These are phyloP conservation scores for Mrakia gelida DNA, from an alignment of 768 basidiomycete species.

Conservation along the genomic window DNA sequence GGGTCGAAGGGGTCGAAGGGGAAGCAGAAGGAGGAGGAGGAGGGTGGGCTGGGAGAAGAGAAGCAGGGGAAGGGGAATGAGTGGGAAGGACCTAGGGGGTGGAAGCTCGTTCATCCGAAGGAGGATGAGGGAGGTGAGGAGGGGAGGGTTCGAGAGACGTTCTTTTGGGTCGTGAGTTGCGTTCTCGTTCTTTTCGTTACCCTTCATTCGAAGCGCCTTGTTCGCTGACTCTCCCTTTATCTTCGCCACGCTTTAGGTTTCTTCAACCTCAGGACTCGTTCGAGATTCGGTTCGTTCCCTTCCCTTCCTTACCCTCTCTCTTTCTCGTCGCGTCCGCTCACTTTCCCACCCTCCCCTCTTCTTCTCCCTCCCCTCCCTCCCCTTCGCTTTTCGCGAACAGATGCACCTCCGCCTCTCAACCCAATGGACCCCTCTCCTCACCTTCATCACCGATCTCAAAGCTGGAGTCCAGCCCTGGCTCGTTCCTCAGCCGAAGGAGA, in stretches of 20 bases:
- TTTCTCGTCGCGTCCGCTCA: not conserved
- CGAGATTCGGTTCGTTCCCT: conserved; percentile 15
- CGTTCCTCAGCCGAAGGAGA: not conserved
- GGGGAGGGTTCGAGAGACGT: conserved; percentile 11
- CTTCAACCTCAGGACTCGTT: conserved; percentile 7
- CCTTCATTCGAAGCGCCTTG: too few species aligned
- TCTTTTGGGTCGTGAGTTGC: conserved; percentile 25
- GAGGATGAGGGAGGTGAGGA: not conserved
- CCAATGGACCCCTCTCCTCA: conserved; percentile 8
- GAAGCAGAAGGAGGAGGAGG: not conserved
- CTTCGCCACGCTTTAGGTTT: not conserved
- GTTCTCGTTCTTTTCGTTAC: not conserved
- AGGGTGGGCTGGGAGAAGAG: not conserved
- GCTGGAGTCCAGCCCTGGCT: not conserved
- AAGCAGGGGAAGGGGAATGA: not conserved
- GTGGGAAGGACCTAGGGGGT: conserved; percentile 5
- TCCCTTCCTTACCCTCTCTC: not conserved
- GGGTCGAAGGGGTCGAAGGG: not conserved
- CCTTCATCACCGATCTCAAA: conserved; percentile 8
- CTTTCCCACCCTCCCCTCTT: not conserved
- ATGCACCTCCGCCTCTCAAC: conserved; percentile 7
- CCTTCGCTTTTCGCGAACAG: not conserved
- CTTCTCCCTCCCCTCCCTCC: not conserved
- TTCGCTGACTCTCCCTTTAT: not conserved
- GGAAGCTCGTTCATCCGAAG: conserved; percentile 19